phyloP scores from a whole-genome alignment of 2,329 filamentous ascomycete genomes.

The Beauveria australis region DNA sequence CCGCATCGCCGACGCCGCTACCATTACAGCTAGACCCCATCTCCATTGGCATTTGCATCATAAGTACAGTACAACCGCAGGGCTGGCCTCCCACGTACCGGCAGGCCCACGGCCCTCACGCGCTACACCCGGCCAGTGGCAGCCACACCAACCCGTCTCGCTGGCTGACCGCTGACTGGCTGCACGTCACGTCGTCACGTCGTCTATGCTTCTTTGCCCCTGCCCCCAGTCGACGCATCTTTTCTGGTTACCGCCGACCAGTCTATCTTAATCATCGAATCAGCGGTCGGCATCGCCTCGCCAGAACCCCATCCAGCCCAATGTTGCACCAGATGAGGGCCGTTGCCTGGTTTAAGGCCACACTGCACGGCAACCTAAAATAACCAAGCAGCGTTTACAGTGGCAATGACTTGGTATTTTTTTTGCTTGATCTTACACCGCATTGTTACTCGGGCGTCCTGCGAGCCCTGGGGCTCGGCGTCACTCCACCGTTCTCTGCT shows the following conservation, averaged over 20 bases:
- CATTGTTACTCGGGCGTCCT: neutral
- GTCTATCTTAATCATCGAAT: constrained; percentile 1
- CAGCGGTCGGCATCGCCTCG: neutral
- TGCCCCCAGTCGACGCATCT: neutral
- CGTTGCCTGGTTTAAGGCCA: neutral
- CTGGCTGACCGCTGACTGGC: constrained; percentile 8
- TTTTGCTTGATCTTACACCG: neutral
- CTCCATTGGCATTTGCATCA: neutral
- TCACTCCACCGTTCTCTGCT: neutral
- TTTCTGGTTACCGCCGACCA: constrained; percentile 9
- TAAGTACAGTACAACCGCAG: too few relatives aligned
- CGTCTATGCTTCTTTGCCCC: neutral
- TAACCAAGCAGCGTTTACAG: neutral
- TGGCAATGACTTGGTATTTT: neutral
- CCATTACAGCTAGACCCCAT: neutral
- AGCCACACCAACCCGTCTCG: neutral
- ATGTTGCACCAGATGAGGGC: neutral
- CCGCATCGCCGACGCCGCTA: neutral
- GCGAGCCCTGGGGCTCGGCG: neutral
- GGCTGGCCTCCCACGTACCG: neutral
- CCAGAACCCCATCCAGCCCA: neutral
- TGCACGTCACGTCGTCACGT: neutral
- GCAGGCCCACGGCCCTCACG: neutral
- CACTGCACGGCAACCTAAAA: neutral
- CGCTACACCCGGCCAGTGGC: neutral